Base-by-base conservation (phyloP, 345 rosid species). In the Nephelium lappaceum region DNA sequence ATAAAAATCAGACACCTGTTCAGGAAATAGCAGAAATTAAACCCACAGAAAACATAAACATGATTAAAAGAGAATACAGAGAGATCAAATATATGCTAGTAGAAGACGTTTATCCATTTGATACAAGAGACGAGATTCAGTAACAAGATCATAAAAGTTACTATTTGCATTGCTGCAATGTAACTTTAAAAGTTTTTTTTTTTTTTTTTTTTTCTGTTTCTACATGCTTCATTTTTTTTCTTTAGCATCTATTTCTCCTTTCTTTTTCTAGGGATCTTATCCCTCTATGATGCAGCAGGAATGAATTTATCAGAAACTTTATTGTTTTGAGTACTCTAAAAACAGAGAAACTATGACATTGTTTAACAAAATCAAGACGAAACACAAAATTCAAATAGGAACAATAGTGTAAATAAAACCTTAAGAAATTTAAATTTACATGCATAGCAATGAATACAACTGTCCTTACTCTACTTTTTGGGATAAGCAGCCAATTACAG, bases 1-100 rank as follows among this genome's bases (percentile, higher is more conserved):
- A 86, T 90, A 94, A 90, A 94, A 83, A 80, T 93, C 98, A 84
- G 92, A 89, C 60, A 95, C 96, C 98, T 95, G 91, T 63, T 51
- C 71, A 81, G 62, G 64, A 43, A 79, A 74, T 8, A 77, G 36
- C 43, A 75, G 49, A 41, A 66, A 49, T 78, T 58, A 45, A 62
- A 73, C 42, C 62, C 23, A 73, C 23, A 60, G 27, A 71, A 49
- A 47, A 16, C 31, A 8, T 63, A 5, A 25, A 49, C 23, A 68
- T 47, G 16, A 21, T 2, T 31, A 53, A 79, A 75, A 9, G 24
- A 14, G 51, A 42, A 12, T 58, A 25, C 21, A 67, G 55, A 31
- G 36, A 83, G 69, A 75, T 47, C 16, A 53, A 72, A 77, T 15
- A 78, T 68, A 77, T 71, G 63, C 78, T 47, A 39, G 49, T 67